phyloP scores from a whole-genome alignment of 345 rosid species.

The Isatis tinctoria region DNA sequence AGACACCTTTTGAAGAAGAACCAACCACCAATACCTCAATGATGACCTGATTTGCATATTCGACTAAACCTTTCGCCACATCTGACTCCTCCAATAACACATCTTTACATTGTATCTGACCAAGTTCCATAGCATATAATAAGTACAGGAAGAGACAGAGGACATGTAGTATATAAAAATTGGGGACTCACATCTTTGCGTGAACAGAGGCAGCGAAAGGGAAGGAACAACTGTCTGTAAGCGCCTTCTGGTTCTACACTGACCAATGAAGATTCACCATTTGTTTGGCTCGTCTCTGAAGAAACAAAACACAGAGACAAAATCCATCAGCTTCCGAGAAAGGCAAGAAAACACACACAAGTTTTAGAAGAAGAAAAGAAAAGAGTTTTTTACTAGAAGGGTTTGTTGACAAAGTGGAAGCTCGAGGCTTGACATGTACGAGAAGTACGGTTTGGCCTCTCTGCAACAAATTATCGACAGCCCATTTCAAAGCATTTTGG shows the following conservation, averaged over 20 bases:
- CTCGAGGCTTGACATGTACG: conserved; percentile 61
- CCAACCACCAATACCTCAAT: conserved; percentile 71
- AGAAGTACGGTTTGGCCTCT: conserved; percentile 67
- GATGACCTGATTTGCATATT: conserved; percentile 44
- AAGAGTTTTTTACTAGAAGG: conserved; percentile 12
- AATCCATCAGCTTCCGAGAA: neutral
- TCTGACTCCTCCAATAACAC: conserved; percentile 73
- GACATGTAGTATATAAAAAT: neutral
- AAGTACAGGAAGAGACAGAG: conserved; percentile 2
- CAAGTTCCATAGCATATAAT: neutral
- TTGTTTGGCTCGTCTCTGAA: conserved; percentile 44
- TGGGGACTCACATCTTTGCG: conserved; percentile 66
- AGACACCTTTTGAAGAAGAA: conserved; percentile 55
- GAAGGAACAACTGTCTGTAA: conserved; percentile 69
- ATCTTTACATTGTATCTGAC: conserved; percentile 78
- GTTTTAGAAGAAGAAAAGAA: neutral
- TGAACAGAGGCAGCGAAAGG: conserved; percentile 84
- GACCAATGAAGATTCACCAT: conserved; percentile 35
- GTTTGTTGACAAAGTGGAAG: conserved; percentile 16
- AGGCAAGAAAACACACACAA: neutral
- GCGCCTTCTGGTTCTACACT: conserved; percentile 48
- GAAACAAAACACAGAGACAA: neutral
- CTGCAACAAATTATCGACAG: conserved; percentile 53
- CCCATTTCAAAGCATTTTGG: conserved; percentile 87
- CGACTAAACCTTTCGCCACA: conserved; percentile 60